Percentiles rank a stretch among this genome's conserved stretches.
Evolutionary conservation across 257 asterid genomes (phyloP).

Genomic region (Petunia secreta): DNA sequence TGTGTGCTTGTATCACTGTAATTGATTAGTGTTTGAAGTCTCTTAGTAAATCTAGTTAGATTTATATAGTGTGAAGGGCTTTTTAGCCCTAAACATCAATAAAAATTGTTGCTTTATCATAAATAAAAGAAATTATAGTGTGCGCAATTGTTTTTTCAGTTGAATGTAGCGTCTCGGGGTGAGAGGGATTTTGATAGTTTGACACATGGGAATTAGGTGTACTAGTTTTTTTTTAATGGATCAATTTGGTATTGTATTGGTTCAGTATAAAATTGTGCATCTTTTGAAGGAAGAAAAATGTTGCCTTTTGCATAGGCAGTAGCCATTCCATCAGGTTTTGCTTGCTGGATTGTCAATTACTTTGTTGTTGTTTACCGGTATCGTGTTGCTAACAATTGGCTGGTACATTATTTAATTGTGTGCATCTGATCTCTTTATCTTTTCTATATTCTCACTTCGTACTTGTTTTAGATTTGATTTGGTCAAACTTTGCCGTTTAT

Average conservation of each 20-base stretch:
- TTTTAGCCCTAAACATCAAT: no score
- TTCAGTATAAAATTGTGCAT: neutral
- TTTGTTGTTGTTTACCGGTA: neutral
- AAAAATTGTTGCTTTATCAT: no score
- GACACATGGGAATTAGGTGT: no score
- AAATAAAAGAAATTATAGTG: no score
- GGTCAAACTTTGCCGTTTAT: neutral
- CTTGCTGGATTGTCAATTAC: neutral
- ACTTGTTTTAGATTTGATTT: conserved; percentile 16
- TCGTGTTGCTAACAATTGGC: neutral
- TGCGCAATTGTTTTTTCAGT: no score
- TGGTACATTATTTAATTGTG: neutral
- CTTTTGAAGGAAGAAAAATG: neutral
- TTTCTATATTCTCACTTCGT: neutral
- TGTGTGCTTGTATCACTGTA: neutral
- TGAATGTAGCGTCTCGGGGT: neutral
- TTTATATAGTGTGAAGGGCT: neutral
- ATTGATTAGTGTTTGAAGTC: neutral
- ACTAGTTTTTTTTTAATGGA: neutral
- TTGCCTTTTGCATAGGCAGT: neutral
- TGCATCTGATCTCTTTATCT: neutral
- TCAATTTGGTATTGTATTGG: neutral
- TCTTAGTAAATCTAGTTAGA: conserved; percentile 15
- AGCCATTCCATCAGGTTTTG: neutral
- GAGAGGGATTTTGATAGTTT: no score